Evolutionary conservation across 2,329 filamentous ascomycete genomes (phyloP).

Genomic region (Penicillium sp.): DNA sequence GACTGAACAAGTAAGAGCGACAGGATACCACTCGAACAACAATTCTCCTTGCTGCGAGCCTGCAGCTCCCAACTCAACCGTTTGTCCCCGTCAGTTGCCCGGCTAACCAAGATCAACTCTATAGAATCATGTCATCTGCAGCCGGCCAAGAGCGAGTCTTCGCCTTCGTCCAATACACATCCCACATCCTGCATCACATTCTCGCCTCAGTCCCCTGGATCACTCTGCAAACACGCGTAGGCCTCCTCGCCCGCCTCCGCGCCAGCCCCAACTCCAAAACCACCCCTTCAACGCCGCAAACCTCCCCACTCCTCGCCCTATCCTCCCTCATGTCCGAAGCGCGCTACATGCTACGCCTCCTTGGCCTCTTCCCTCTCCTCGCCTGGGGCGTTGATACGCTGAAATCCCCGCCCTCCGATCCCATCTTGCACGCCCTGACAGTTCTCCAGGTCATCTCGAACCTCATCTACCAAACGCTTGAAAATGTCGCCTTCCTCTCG

Average conservation of each 20-base stretch:
- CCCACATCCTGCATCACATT: conserved; percentile 66
- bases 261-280: conserved; percentile 29
- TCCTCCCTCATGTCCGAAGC: conserved; percentile 55
- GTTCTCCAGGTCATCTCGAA: conserved; percentile 72
- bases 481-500: conserved; percentile 81
- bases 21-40: neutral
- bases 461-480: conserved; percentile 74
- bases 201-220: conserved; percentile 57
- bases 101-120: conserved; percentile 14
- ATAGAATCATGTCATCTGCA: conserved; percentile 69
- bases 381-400: conserved; percentile 72
- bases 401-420: conserved; percentile 49
- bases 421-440: conserved; percentile 58
- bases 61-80: conserved; percentile 39
- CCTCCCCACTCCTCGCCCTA: conserved; percentile 55
- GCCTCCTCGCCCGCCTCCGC: conserved; percentile 45
- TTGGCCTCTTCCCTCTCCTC: conserved; percentile 75
- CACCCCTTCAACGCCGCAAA: conserved; percentile 30
- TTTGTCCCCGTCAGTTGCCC: conserved; percentile 35
- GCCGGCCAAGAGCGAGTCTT: conserved; percentile 72
- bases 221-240: conserved; percentile 48
- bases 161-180: conserved; percentile 70
- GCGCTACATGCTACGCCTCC: conserved; percentile 61
- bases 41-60: neutral
- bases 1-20: conserved; percentile 35